A percentile compares a stretch with the other conserved stretches of the same genome.
These are phyloP conservation scores for Ceratobasidium theobromae DNA, from an alignment of 1,284 basidiomycete species.

Conservation along the genomic window DNA sequence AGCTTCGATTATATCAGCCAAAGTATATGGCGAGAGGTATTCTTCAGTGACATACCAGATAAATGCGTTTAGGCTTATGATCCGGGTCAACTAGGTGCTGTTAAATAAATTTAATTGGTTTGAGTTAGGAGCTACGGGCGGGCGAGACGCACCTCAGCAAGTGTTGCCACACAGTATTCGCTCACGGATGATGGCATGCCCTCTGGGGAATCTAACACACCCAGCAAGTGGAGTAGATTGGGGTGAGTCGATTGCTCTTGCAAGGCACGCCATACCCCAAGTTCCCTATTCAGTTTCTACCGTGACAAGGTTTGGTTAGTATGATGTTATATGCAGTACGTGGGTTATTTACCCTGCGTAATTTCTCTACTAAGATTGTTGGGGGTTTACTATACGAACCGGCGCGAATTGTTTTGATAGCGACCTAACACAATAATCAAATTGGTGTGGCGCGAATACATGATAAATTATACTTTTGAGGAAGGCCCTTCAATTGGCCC, in stretches of 20 bases:
- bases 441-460: not conserved
- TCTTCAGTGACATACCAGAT: not conserved
- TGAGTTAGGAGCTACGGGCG: not conserved
- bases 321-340: not conserved
- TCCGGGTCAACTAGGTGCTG: not conserved
- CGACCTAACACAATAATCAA: not conserved
- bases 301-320: not conserved
- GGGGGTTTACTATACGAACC: not conserved
- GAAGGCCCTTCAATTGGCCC: too few relatives aligned
- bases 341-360: not conserved
- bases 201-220: slow-evolving; percentile 2
- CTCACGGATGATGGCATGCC: slow-evolving; percentile 21
- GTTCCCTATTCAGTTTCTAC: slow-evolving; percentile 7
- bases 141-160: not conserved
- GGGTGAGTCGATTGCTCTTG: not conserved
- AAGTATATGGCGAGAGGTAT: not conserved
- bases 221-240: slow-evolving; percentile 6
- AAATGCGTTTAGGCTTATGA: not conserved
- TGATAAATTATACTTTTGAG: not conserved
- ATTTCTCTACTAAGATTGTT: not conserved
- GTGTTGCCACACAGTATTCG: not conserved
- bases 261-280: slow-evolving; percentile 11
- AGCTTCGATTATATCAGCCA: not conserved
- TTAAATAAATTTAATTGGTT: not conserved
- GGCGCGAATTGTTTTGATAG: not conserved